These are phyloP conservation scores for Reutealis trisperma DNA, from an alignment of 345 rosid genomes.

Conservation along the genomic window DNA sequence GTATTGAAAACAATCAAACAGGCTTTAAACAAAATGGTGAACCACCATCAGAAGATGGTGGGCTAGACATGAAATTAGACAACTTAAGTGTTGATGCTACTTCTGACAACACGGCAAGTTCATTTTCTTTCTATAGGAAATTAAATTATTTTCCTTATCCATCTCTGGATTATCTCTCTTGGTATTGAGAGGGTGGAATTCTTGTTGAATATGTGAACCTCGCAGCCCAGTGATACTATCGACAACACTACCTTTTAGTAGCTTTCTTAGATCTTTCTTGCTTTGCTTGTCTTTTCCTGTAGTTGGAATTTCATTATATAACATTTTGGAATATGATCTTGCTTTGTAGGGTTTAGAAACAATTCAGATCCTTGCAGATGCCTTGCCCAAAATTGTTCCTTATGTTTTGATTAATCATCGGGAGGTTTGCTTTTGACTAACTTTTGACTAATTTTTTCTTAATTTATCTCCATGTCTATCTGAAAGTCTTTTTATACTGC, in stretches of 20 bases:
- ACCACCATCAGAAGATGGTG: constrained; percentile 37
- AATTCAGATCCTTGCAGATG: constrained; percentile 93
- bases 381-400: constrained; percentile 96
- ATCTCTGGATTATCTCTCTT: not conserved
- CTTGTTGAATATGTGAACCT: constrained; percentile 1
- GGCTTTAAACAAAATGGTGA: constrained; percentile 47
- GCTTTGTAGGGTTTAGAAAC: constrained; percentile 77
- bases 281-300: not conserved
- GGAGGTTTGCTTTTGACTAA: constrained; percentile 57
- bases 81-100: constrained; percentile 46
- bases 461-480: not conserved
- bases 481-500: constrained; percentile 16
- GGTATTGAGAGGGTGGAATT: not conserved
- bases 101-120: constrained; percentile 62
- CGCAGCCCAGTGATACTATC: not conserved
- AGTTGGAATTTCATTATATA: constrained; percentile 15
- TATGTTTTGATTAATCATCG: constrained; percentile 96
- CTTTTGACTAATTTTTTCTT: not conserved
- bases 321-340: constrained; percentile 23
- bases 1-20: constrained; percentile 37
- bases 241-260: not conserved
- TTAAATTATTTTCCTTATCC: constrained; percentile 9
- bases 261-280: not conserved
- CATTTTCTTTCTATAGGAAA: constrained; percentile 20
- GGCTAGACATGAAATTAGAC: constrained; percentile 39